Conservation (phyloP, 345 rosid genomes). For the Atalantia buxifolia region DNA sequence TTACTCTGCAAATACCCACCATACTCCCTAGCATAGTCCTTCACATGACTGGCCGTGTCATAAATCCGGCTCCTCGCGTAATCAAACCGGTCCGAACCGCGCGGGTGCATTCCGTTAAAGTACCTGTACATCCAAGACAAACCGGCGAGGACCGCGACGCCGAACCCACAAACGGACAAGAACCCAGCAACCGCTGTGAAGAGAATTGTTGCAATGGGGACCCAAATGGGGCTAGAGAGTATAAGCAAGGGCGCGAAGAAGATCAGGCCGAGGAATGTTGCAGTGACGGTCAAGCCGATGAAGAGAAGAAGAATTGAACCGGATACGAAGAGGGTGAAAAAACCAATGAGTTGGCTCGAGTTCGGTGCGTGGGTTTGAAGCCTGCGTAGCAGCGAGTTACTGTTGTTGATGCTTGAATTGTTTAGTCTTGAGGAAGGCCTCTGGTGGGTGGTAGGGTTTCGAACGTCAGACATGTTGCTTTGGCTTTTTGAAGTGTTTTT, state of each 20-base stretch:
- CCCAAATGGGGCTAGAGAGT: constrained; percentile 74
- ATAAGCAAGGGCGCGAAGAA: constrained; percentile 58
- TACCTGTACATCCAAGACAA: constrained; percentile 67
- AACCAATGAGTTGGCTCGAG: constrained; percentile 55
- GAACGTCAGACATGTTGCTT: constrained; percentile 26
- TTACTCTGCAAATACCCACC: constrained; percentile 76
- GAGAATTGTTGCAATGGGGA: constrained; percentile 43
- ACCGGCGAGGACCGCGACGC: constrained; percentile 38
- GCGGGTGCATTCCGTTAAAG: constrained; percentile 63
- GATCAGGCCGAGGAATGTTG: constrained; percentile 41
- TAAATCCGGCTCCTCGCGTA: constrained; percentile 71
- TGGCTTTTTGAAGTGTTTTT: neutral
- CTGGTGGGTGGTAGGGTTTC: constrained; percentile 13
- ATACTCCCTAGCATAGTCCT: constrained; percentile 80
- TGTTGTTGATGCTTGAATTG: constrained; percentile 18
- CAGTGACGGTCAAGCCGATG: constrained; percentile 54
- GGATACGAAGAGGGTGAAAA: constrained; percentile 52
- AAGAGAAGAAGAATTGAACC: constrained; percentile 65
- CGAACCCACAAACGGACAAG: constrained; percentile 49
- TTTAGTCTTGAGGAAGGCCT: constrained; percentile 13
- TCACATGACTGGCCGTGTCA: constrained; percentile 77
- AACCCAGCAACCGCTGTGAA: constrained; percentile 36
- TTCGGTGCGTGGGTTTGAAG: constrained; percentile 51
- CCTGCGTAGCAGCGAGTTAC: constrained; percentile 36
- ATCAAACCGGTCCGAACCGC: constrained; percentile 61